Evolutionary conservation across 257 asterid species (phyloP).

Genomic region (Solanum megistacrolobum): DNA sequence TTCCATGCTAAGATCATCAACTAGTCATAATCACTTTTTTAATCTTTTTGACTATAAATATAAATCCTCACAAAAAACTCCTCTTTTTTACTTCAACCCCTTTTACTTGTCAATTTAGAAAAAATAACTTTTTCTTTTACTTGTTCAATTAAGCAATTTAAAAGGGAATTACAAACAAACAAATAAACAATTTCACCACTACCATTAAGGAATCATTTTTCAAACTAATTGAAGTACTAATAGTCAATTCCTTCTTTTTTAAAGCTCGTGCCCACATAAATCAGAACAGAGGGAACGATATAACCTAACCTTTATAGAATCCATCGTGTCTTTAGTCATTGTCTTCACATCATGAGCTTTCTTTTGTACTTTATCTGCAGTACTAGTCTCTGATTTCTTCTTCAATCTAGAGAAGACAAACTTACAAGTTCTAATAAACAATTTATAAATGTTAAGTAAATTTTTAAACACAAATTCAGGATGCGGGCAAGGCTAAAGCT

Average conservation of each 20-base stretch:
- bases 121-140: background rate
- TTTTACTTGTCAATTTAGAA: background rate
- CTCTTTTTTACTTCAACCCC: background rate
- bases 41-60: background rate
- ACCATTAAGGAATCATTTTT: background rate
- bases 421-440: background rate
- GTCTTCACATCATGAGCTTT: constrained; percentile 12
- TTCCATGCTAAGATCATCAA: background rate
- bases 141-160: background rate
- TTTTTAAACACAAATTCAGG: background rate
- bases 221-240: background rate
- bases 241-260: background rate
- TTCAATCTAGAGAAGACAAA: background rate
- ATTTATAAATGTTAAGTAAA: background rate
- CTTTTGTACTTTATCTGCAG: constrained; percentile 7
- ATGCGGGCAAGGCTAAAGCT: background rate
- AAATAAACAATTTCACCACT: background rate
- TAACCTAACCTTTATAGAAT: constrained; percentile 13
- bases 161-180: background rate
- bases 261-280: background rate
- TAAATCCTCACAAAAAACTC: background rate
- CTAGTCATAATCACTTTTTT: background rate
- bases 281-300: background rate
- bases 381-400: too few relatives aligned
- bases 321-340: constrained; percentile 12